phyloP scores from a whole-genome alignment of 108 stramenopile genomes.

The Nitzschia putrida region DNA sequence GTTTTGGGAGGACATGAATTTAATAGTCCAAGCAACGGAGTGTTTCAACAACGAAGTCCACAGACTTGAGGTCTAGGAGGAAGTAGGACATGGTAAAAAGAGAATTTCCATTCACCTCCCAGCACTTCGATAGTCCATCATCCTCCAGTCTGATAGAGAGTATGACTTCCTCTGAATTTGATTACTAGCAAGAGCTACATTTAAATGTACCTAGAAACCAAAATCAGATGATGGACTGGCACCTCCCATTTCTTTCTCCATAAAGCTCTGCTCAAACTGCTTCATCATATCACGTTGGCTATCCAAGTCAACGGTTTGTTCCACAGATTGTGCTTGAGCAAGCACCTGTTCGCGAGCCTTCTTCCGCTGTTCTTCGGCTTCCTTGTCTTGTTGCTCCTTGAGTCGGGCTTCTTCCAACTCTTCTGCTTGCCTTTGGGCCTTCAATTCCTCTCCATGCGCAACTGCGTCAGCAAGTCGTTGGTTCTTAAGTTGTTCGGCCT shows the following conservation, averaged over 20 bases:
- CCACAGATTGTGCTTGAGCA: conserved; percentile 64
- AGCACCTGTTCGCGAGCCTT: conserved; percentile 76
- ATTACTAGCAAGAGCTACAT: not conserved
- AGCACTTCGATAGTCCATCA: too few species aligned
- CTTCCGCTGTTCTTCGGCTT: conserved; percentile 64
- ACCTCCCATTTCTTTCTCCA: conserved; percentile 73
- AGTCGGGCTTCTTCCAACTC: conserved; percentile 72
- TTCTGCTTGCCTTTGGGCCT: conserved; percentile 69
- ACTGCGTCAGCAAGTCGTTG: conserved; percentile 76
- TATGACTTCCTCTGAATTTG: too few species aligned
- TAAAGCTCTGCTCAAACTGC: conserved; percentile 76
- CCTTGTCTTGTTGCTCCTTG: conserved; percentile 65
- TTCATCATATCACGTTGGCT: conserved; percentile 83
- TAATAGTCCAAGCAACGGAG: too few species aligned
- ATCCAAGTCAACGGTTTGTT: conserved; percentile 87
- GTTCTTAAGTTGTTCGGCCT: conserved; percentile 71
- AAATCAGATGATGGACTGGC: conserved; percentile 89
- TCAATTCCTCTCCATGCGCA: conserved; percentile 75
- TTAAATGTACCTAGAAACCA: conserved; percentile 59
- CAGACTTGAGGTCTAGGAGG: too few species aligned
- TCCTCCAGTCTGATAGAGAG: too few species aligned
- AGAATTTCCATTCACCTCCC: too few species aligned
- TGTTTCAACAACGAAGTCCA: too few species aligned
- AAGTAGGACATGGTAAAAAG: too few species aligned
- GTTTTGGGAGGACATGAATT: too few species aligned